Percentiles rank a stretch among this genome's conserved stretches.
phyloP scores from a whole-genome alignment of 352 stramenopile genomes.

The Pythium dissimile region DNA sequence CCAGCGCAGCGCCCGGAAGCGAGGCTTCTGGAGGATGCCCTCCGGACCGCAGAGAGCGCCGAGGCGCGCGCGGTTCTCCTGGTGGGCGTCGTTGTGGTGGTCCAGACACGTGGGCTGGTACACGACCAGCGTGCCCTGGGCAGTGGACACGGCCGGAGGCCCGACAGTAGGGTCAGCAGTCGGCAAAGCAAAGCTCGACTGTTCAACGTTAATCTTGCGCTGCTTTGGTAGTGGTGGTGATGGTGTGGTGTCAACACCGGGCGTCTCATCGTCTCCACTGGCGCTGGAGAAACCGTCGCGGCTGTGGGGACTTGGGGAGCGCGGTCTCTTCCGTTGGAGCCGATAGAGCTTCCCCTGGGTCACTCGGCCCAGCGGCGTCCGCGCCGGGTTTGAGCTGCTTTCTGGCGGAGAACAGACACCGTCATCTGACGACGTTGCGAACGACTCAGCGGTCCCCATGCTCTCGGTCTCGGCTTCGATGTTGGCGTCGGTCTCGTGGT shows the following conservation, averaged over 20 bases:
- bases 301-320: not conserved
- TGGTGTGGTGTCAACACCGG: conserved; percentile 17
- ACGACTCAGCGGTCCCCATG: not conserved
- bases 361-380: conserved; percentile 1
- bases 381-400: not conserved
- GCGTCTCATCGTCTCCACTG: conserved; percentile 22
- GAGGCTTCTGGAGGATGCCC: conserved; percentile 58
- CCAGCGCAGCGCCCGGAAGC: conserved; percentile 60
- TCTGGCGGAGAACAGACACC: not conserved
- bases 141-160: conserved; percentile 25
- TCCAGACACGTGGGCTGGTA: conserved; percentile 71
- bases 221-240: conserved; percentile 26
- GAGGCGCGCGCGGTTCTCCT: conserved; percentile 62
- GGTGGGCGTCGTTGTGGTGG: conserved; percentile 72
- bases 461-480: not conserved
- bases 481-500: not conserved
- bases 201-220: too few species aligned
- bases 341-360: conserved; percentile 5
- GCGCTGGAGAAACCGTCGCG: conserved; percentile 19
- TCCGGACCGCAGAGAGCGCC: conserved; percentile 50
- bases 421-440: not conserved
- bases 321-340: not conserved
- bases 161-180: conserved; percentile 20
- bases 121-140: conserved; percentile 44
- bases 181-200: too few species aligned